Conservation (phyloP, 2,329 filamentous ascomycete genomes). For the Aspergillus ruber region DNA sequence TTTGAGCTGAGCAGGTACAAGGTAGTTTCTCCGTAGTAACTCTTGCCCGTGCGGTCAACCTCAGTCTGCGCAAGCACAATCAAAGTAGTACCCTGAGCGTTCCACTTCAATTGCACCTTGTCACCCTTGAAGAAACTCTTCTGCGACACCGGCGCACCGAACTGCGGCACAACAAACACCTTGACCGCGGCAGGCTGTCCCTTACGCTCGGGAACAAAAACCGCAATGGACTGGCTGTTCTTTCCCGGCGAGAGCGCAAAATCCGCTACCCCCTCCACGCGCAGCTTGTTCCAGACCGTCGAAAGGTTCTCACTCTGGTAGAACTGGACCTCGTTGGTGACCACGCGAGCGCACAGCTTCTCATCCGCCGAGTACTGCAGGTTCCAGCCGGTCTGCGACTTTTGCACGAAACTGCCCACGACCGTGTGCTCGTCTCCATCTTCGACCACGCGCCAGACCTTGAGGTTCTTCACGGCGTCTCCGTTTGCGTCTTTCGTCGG, state of each 20-base stretch:
- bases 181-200: slow-evolving; percentile 91
- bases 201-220: slow-evolving; percentile 95
- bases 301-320: slow-evolving; percentile 80
- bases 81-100: slow-evolving; percentile 79
- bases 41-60: slow-evolving; percentile 97
- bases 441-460: slow-evolving; percentile 80
- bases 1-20: slow-evolving; percentile 91
- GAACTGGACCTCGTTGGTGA: slow-evolving; percentile 97
- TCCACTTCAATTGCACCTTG: slow-evolving; percentile 99
- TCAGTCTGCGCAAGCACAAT: slow-evolving; percentile 96
- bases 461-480: slow-evolving; percentile 91
- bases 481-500: slow-evolving; percentile 87
- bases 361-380: slow-evolving; percentile 94
- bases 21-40: slow-evolving; percentile 97
- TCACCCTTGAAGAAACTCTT: slow-evolving; percentile 99
- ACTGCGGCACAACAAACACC: slow-evolving; percentile 88
- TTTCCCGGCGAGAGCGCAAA: slow-evolving; percentile 79
- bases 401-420: slow-evolving; percentile 88
- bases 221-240: slow-evolving; percentile 82
- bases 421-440: slow-evolving; percentile 57
- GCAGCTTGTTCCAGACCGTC: slow-evolving; percentile 91
- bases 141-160: slow-evolving; percentile 75
- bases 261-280: slow-evolving; percentile 80
- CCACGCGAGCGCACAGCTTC: slow-evolving; percentile 81
- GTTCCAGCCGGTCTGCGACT: slow-evolving; percentile 93